These are phyloP conservation scores for Acorus calamus DNA, from an alignment of 106 monocot genomes.

Conservation along the genomic window DNA sequence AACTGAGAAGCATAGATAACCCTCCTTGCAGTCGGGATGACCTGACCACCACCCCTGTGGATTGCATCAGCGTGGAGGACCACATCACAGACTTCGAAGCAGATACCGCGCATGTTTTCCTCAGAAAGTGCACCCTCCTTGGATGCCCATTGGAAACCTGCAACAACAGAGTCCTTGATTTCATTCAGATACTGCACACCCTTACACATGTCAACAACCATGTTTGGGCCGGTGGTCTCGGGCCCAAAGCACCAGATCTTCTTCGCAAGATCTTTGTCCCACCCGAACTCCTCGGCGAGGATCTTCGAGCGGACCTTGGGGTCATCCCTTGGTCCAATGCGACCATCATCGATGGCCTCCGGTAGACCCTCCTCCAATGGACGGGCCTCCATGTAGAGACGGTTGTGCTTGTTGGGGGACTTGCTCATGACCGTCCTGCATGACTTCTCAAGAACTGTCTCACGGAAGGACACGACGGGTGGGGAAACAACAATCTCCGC, in stretches of 20 bases:
- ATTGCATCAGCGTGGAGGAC: no score
- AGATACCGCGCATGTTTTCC: no score
- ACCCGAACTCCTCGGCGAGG: conserved; percentile 32
- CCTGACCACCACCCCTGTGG: no score
- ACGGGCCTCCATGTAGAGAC: conserved; percentile 44
- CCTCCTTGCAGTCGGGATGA: no score
- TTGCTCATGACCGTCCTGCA: conserved; percentile 40
- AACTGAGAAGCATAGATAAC: no score
- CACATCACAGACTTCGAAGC: no score
- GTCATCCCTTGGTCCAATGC: conserved; percentile 40
- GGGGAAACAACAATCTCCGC: conserved; percentile 36
- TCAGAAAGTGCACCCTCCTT: no score
- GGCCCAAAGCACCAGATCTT: conserved; percentile 55
- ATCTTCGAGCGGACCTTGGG: conserved; percentile 35
- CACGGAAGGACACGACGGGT: conserved; percentile 43
- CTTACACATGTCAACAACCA: conserved; percentile 53
- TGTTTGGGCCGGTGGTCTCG: conserved; percentile 44
- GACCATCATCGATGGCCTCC: conserved; percentile 40
- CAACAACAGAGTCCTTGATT: conserved; percentile 51
- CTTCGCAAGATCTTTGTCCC: conserved; percentile 55
- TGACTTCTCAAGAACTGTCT: conserved; percentile 42
- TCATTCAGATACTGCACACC: conserved; percentile 52
- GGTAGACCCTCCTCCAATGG: conserved; percentile 38
- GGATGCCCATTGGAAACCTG: background rate
- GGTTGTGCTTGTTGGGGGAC: conserved; percentile 46